Evolutionary conservation across 306 rosid genomes (phyloP).

Genomic region (Oemleria cerasiformis): DNA sequence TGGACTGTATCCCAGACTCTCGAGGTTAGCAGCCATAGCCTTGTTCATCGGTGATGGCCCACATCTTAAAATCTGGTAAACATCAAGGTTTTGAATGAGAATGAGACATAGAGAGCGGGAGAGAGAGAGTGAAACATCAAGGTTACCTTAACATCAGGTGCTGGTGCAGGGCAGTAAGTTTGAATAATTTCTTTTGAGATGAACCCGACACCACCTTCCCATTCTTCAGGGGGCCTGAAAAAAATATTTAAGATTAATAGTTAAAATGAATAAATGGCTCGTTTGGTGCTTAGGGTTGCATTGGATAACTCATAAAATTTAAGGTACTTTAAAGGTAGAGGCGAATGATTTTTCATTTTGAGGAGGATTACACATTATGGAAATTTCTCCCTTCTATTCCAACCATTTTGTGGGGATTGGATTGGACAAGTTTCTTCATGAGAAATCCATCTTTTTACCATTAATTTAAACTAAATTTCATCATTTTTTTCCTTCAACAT

Average conservation of each 20-base stretch:
- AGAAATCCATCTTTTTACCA: too few species aligned
- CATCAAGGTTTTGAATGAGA: background rate
- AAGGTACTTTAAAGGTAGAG: too few species aligned
- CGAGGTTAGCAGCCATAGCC: conserved; percentile 46
- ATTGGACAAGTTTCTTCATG: too few species aligned
- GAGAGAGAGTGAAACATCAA: background rate
- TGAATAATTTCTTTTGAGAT: conserved; percentile 48
- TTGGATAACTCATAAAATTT: too few species aligned
- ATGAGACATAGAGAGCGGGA: background rate
- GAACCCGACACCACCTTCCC: conserved; percentile 56
- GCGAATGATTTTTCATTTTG: too few species aligned
- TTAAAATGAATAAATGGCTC: background rate
- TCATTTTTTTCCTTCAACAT: too few species aligned
- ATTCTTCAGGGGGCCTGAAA: conserved; percentile 48
- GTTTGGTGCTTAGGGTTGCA: too few species aligned
- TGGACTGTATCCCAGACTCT: conserved; percentile 33
- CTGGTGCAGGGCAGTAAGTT: conserved; percentile 45
- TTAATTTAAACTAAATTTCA: too few species aligned
- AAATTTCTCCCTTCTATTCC: too few species aligned
- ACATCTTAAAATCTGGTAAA: conserved; percentile 43
- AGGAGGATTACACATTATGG: too few species aligned
- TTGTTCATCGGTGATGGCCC: conserved; percentile 63
- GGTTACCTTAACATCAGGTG: conserved; percentile 43
- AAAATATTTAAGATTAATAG: conserved; percentile 5
- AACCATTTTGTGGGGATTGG: too few species aligned